Percentiles rank a stretch among this genome's conserved stretches.
Evolutionary conservation across 2,329 filamentous ascomycete species (phyloP).

Genomic region (Knoxdaviesia capensis): DNA sequence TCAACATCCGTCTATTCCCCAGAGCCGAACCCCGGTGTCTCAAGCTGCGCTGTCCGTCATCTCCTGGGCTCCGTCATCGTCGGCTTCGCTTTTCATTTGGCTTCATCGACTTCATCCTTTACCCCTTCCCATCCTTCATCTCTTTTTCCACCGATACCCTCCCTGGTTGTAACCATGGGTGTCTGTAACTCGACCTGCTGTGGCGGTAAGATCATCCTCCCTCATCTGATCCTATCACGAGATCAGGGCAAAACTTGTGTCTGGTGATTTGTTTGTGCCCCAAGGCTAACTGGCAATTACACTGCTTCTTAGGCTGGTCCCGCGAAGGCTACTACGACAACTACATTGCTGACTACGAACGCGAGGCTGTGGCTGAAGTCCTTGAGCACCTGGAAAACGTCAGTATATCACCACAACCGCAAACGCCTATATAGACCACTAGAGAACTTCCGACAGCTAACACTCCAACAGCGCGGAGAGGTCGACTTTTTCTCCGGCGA

Average conservation of each 20-base stretch:
- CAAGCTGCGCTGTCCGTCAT: constrained; percentile 2
- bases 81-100: neutral
- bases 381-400: constrained; percentile 95
- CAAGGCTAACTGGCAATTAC: neutral
- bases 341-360: constrained; percentile 83
- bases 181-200: constrained; percentile 40
- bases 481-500: constrained; percentile 98
- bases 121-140: neutral
- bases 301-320: constrained; percentile 38
- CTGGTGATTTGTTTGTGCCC: neutral
- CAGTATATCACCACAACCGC: constrained; percentile 13
- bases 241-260: neutral
- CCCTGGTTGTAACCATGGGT: constrained; percentile 28
- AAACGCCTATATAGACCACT: neutral
- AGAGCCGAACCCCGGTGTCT: neutral
- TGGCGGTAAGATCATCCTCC: constrained; percentile 16
- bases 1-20: too few relatives aligned
- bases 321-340: constrained; percentile 70
- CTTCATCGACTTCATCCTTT: neutral
- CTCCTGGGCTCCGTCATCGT: neutral
- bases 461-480: constrained; percentile 52
- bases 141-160: neutral
- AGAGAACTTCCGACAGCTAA: too few relatives aligned
- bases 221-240: neutral
- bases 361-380: constrained; percentile 89